Evolutionary conservation across 805 yeast genomes (phyloP).

Genomic region (Metschnikowia amazonensis): DNA sequence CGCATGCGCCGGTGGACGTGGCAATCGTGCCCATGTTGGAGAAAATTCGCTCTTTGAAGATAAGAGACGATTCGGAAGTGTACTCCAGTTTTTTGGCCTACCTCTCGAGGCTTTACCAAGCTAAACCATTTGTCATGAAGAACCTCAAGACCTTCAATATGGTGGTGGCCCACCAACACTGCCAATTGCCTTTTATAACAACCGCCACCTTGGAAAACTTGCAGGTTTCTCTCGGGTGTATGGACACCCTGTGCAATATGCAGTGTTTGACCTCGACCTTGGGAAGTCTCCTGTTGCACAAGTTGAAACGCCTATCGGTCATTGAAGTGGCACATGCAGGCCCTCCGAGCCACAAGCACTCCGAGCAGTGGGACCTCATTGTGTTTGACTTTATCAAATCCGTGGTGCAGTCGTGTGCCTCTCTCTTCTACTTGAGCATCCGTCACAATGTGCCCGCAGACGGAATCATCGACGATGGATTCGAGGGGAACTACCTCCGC

Average conservation of each 20-base stretch:
- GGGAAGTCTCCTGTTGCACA: constrained; percentile 29
- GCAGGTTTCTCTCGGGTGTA: constrained; percentile 49
- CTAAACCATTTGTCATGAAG: constrained; percentile 11
- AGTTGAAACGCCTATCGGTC: constrained; percentile 35
- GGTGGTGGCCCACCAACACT: constrained; percentile 20
- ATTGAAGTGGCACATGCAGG: constrained; percentile 29
- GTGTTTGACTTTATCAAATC: constrained; percentile 32
- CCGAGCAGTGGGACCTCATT: constrained; percentile 52
- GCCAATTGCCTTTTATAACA: constrained; percentile 16
- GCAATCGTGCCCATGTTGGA: constrained; percentile 7
- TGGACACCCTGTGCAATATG: constrained; percentile 36
- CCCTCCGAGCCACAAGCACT: constrained; percentile 34
- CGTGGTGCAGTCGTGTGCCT: constrained; percentile 22
- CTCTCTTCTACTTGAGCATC: constrained; percentile 41
- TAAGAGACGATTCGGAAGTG: constrained; percentile 9
- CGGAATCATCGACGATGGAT: constrained; percentile 50
- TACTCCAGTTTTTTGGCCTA: constrained; percentile 6
- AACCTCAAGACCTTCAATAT: constrained; percentile 23
- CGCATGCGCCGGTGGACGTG: background rate
- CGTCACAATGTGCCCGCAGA: constrained; percentile 56
- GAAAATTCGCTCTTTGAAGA: constrained; percentile 6
- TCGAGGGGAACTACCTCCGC: constrained; percentile 69
- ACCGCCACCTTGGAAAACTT: constrained; percentile 32
- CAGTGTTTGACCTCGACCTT: constrained; percentile 43
- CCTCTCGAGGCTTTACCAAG: constrained; percentile 9